A percentile compares a stretch with the other conserved stretches of the same genome.
Conservation (phyloP, 768 basidiomycete species). For the Dacryopinax spathularia region DNA sequence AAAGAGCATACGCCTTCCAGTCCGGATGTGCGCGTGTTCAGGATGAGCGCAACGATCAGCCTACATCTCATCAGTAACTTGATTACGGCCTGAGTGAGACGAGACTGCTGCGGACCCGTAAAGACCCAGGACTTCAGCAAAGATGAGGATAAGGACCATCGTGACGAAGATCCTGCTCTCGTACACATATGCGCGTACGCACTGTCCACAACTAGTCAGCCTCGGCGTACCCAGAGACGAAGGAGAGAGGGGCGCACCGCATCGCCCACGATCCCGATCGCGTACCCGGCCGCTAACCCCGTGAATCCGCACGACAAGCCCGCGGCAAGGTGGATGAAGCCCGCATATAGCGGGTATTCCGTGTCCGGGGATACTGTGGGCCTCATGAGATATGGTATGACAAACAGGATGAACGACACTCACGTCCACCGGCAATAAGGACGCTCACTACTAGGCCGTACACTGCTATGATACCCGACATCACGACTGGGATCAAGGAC, state of each 20-base stretch:
- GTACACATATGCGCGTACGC: constrained; percentile 79
- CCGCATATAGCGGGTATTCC: constrained; percentile 69
- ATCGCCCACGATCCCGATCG: constrained; percentile 88
- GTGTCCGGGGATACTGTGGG: constrained; percentile 42
- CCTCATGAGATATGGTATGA: background rate
- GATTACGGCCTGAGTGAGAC: background rate
- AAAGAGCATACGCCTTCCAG: constrained; percentile 17
- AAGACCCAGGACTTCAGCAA: constrained; percentile 78
- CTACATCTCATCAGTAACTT: constrained; percentile 7
- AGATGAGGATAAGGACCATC: constrained; percentile 94
- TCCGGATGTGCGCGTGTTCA: constrained; percentile 63
- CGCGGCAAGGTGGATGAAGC: constrained; percentile 84
- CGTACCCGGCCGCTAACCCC: constrained; percentile 84
- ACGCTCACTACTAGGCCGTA: constrained; percentile 95
- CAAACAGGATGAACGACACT: constrained; percentile 18
- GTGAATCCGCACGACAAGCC: constrained; percentile 84
- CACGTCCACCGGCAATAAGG: constrained; percentile 61
- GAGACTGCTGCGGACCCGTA: constrained; percentile 59
- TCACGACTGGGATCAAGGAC: constrained; percentile 93
- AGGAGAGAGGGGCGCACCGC: constrained; percentile 43
- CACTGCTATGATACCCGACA: constrained; percentile 96
- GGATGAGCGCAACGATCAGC: constrained; percentile 46
- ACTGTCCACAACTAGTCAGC: constrained; percentile 32
- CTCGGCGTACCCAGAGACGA: too few relatives aligned
- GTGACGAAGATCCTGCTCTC: constrained; percentile 84